Evolutionary conservation across 1,284 basidiomycete species (phyloP).

Genomic region (Stygiomarasmius scandens): DNA sequence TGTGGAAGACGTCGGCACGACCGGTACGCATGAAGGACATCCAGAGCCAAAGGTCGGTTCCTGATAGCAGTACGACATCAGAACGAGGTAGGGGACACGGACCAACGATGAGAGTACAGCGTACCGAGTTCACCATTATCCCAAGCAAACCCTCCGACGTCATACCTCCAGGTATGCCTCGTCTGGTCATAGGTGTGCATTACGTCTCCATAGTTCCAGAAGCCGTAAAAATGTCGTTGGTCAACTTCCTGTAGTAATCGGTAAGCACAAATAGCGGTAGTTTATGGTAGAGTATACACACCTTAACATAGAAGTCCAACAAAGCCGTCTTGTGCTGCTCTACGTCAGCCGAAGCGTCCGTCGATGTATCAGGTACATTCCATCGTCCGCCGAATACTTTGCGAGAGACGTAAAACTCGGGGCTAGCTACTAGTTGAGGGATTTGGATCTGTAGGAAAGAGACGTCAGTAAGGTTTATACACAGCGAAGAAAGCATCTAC

Average conservation of each 20-base stretch:
- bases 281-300: too few species aligned
- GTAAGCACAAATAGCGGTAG: not conserved
- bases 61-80: constrained; percentile 33
- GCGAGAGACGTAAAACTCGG: constrained; percentile 39
- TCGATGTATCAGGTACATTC: constrained; percentile 37
- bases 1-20: constrained; percentile 41
- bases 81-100: constrained; percentile 29
- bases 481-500: constrained; percentile 22
- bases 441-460: constrained; percentile 29
- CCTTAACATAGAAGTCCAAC: constrained; percentile 44
- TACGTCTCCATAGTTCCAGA: constrained; percentile 47
- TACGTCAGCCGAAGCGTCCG: constrained; percentile 33
- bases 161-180: constrained; percentile 47
- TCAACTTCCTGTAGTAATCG: constrained; percentile 34
- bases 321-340: constrained; percentile 41
- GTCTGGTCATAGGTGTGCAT: constrained; percentile 48
- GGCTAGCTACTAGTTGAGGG: constrained; percentile 39
- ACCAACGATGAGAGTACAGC: constrained; percentile 8
- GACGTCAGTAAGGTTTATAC: too few species aligned
- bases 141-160: constrained; percentile 45
- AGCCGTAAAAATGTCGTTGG: constrained; percentile 43
- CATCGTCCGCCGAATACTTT: constrained; percentile 42
- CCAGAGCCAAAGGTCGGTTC: constrained; percentile 47
- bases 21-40: constrained; percentile 46
- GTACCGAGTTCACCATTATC: constrained; percentile 40